Evolutionary conservation across 2,329 filamentous ascomycete genomes (phyloP).

Genomic region (Phaeosphaeriaceae sp.): DNA sequence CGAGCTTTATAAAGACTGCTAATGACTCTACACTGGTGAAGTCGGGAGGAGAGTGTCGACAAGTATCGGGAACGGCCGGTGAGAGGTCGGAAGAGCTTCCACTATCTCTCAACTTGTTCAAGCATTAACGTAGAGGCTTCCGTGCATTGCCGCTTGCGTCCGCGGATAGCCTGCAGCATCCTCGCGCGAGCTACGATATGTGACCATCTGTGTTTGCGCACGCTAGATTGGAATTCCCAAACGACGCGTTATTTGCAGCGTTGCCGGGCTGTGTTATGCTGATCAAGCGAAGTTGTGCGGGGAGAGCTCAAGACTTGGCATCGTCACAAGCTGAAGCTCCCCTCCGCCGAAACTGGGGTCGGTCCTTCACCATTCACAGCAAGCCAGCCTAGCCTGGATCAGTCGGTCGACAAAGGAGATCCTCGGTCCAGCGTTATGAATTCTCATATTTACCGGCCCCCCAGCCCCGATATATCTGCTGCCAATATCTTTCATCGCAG

Average conservation of each 20-base stretch:
- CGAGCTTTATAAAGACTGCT: no score
- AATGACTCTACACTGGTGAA: no score
- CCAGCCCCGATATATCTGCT: slow-evolving; percentile 31
- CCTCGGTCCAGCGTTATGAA: slow-evolving; percentile 45
- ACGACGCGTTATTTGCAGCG: slow-evolving; percentile 4
- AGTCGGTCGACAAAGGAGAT: slow-evolving; percentile 33
- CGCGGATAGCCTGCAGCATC: slow-evolving; percentile 31
- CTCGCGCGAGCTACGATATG: slow-evolving; percentile 12
- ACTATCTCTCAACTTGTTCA: slow-evolving; percentile 5
- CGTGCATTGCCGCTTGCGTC: slow-evolving; percentile 32
- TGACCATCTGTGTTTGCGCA: slow-evolving; percentile 10
- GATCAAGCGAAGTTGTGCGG: slow-evolving; percentile 30
- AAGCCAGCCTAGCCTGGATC: slow-evolving; percentile 37
- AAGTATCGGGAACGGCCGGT: slow-evolving; percentile 21
- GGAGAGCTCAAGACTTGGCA: slow-evolving; percentile 36
- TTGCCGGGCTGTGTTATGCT: slow-evolving; percentile 21
- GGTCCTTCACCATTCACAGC: slow-evolving; percentile 36
- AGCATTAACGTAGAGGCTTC: slow-evolving; percentile 27
- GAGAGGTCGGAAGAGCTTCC: slow-evolving; percentile 9
- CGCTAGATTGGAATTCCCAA: neutral
- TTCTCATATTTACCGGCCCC: slow-evolving; percentile 33
- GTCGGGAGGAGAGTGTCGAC: no score
- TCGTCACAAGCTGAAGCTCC: slow-evolving; percentile 45
- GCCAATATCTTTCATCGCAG: slow-evolving; percentile 34
- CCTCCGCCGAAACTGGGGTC: slow-evolving; percentile 34